Base-by-base conservation (phyloP, 2,329 filamentous ascomycete genomes). In the Aspergillus vadensis region DNA sequence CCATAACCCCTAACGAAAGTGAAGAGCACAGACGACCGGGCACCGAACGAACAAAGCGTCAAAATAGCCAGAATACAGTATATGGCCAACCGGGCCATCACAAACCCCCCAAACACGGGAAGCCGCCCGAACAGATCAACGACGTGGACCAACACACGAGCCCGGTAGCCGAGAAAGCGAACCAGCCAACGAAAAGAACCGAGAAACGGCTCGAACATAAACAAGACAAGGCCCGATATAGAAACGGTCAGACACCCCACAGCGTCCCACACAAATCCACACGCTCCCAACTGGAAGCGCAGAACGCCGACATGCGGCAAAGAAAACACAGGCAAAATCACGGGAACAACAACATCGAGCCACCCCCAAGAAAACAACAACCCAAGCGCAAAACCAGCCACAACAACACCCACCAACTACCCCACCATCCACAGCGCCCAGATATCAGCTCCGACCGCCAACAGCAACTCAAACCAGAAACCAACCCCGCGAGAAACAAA, bases 301-400 rank as follows among this genome's bases (percentile, higher is more conserved):
- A 89, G 82, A 1, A 90, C 89, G n/a, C 91, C 91, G 8, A 93
- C 82, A 76, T 93, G 90, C 23, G 91, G 94, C 32, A 90, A 89
- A 5, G 91, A 94, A 76, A 98, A 97, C 0, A 93, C 97, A 2
- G 90, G 91, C 77, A 98, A 97, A 81, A 96, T 97, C 85, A 94
- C 85, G 66, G 94, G 94, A 72, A 92, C 84, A 23, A 98, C 82
- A 60, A 83, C 83, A 59, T 96, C 88, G 59, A 98, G 87, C 60
- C 91, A 82, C 7, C 92, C 92, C 70, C 90, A 91, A 58, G 91
- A 88, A 68, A 93, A 86, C 3, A 98, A 82, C 69, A 98, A 79
- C 0, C 94, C 94, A 59, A 97, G 84, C 2, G 91, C 90, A 79
- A 97, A 98, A 61, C 94, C 85, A 9, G 91, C 88, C 4, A 98